phyloP scores from a whole-genome alignment of 1,139 yeast species.

The Tardiomyces blankii region DNA sequence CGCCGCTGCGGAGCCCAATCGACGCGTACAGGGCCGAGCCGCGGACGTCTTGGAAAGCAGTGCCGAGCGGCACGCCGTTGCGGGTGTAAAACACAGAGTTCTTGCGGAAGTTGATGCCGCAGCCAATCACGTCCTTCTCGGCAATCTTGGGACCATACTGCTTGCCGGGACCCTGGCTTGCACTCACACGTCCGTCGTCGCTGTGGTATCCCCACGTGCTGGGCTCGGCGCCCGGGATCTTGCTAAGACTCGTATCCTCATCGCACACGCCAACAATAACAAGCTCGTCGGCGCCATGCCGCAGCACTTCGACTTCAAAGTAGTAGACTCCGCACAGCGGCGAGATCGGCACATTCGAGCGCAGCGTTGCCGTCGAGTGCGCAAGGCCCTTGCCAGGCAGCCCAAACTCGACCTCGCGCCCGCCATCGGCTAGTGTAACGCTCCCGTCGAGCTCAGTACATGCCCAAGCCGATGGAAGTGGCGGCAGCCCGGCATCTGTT shows the following conservation, averaged over 20 bases:
- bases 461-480: conserved; percentile 17
- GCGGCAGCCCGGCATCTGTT: conserved; percentile 7
- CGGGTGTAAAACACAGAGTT: conserved; percentile 65
- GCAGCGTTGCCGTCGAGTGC: conserved; percentile 16
- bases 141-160: conserved; percentile 39
- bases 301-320: conserved; percentile 39
- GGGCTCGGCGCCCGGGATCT: conserved; percentile 37
- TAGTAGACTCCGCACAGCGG: conserved; percentile 42
- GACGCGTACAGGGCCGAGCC: conserved; percentile 34
- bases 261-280: conserved; percentile 26
- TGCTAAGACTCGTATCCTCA: conserved; percentile 17
- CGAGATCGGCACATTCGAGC: conserved; percentile 35
- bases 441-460: conserved; percentile 8
- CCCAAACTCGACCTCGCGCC: conserved; percentile 8
- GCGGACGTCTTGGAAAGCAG: conserved; percentile 38
- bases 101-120: conserved; percentile 66
- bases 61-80: conserved; percentile 58
- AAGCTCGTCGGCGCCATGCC: conserved; percentile 11
- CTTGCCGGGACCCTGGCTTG: conserved; percentile 31
- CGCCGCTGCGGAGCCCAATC: conserved; percentile 32
- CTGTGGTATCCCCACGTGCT: conserved; percentile 50
- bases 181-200: conserved; percentile 41
- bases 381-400: background rate
- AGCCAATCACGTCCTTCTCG: conserved; percentile 60
- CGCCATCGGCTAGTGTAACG: conserved; percentile 5